A percentile compares a stretch with the other conserved stretches of the same genome.
Conservation (phyloP, 1,284 basidiomycete genomes). For the Tilletia caries region DNA sequence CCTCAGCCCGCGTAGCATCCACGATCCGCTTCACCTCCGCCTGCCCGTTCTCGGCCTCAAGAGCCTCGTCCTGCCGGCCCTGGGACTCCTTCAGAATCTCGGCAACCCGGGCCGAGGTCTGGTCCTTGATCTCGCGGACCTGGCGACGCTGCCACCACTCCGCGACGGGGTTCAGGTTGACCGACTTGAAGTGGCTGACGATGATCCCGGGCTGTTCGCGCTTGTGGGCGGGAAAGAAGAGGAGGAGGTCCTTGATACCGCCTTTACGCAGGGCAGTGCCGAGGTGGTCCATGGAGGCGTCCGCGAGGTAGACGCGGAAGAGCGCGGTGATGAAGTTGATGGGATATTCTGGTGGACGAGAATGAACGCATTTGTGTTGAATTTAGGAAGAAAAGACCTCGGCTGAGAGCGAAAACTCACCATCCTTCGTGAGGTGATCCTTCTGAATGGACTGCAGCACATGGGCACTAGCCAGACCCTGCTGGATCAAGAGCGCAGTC, state of each 20-base stretch:
- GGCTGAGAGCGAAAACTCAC: too few relatives aligned
- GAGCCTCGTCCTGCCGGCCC: constrained; percentile 7
- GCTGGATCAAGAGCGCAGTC: constrained; percentile 74
- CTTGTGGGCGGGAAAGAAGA: constrained; percentile 80
- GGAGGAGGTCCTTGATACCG: constrained; percentile 77
- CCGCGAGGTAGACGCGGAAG: constrained; percentile 73
- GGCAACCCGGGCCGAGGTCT: constrained; percentile 65
- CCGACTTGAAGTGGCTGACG: constrained; percentile 80
- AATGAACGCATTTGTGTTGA: constrained; percentile 1
- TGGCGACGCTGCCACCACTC: constrained; percentile 54
- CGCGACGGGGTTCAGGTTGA: constrained; percentile 70
- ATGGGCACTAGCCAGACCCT: constrained; percentile 71
- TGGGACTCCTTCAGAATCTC: constrained; percentile 59
- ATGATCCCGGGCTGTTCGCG: constrained; percentile 65
- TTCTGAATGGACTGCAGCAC: constrained; percentile 80
- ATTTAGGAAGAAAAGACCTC: too few relatives aligned
- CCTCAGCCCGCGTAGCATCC: constrained; percentile 22
- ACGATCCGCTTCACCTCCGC: not conserved
- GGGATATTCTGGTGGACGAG: constrained; percentile 61
- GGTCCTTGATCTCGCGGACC: constrained; percentile 39
- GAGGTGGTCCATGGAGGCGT: constrained; percentile 68
- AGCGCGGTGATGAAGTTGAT: constrained; percentile 73
- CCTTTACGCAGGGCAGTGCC: constrained; percentile 66
- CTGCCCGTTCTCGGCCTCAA: constrained; percentile 23
- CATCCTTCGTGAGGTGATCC: constrained; percentile 91